phyloP scores from a whole-genome alignment of 1,139 yeast species.

The Blastobotrys indianensis region DNA sequence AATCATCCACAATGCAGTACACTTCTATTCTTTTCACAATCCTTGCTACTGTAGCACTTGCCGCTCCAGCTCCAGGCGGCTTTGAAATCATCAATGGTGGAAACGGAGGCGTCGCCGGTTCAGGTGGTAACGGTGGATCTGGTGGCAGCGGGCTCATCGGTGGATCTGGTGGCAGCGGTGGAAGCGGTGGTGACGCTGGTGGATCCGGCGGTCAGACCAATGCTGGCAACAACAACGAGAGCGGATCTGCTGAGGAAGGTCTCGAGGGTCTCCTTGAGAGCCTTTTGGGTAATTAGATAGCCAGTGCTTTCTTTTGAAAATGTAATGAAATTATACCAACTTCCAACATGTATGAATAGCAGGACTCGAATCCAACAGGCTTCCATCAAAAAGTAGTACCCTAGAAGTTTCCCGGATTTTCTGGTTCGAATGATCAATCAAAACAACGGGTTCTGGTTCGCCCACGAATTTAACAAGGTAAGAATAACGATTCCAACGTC shows the following conservation, averaged over 20 bases:
- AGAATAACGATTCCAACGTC: constrained; percentile 7
- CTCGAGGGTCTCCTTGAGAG: neutral
- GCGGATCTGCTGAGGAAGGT: neutral
- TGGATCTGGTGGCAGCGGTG: neutral
- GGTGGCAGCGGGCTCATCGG: neutral
- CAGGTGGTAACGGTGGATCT: neutral
- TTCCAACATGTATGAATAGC: constrained; percentile 1
- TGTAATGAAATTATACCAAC: neutral
- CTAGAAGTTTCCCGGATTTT: neutral
- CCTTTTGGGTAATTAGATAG: neutral
- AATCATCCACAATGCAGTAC: neutral
- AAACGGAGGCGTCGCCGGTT: neutral
- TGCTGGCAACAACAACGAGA: neutral
- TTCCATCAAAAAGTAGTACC: neutral
- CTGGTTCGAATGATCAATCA: constrained; percentile 4
- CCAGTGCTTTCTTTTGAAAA: neutral
- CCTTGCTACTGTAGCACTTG: neutral
- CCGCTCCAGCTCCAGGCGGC: neutral
- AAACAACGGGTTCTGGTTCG: neutral
- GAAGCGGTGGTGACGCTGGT: neutral
- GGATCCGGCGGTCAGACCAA: neutral
- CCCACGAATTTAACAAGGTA: neutral
- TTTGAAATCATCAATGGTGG: neutral
- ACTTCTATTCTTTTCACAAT: neutral
- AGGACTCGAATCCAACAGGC: neutral